Conservation (phyloP, 805 yeast genomes). For the Debaryomyces prosopidis region DNA sequence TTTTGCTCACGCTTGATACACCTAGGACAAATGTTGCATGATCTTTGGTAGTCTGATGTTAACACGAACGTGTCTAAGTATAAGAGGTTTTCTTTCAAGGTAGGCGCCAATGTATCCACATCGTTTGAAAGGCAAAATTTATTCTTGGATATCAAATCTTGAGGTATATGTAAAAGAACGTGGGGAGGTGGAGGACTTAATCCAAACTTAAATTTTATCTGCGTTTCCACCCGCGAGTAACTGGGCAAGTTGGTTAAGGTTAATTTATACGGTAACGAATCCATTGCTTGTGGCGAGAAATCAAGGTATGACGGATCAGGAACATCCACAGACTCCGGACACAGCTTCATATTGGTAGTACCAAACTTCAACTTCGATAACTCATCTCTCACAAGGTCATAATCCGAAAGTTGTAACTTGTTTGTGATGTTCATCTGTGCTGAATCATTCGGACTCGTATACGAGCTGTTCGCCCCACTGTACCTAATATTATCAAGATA, state of each 20-base stretch:
- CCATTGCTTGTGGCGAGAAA: constrained; percentile 36
- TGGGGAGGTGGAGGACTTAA: constrained; percentile 79
- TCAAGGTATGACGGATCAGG: constrained; percentile 37
- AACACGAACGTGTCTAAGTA: constrained; percentile 81
- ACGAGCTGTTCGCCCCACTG: constrained; percentile 4
- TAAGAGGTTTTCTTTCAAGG: constrained; percentile 52
- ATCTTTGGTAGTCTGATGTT: constrained; percentile 46
- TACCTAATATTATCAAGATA: constrained; percentile 18
- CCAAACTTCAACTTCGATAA: constrained; percentile 58
- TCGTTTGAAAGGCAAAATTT: constrained; percentile 66
- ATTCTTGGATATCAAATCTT: constrained; percentile 85
- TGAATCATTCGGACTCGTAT: constrained; percentile 19
- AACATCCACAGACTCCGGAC: constrained; percentile 30
- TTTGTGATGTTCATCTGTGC: background rate
- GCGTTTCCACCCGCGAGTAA: constrained; percentile 92
- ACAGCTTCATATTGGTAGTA: constrained; percentile 35
- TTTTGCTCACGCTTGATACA: constrained; percentile 93
- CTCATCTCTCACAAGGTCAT: constrained; percentile 48
- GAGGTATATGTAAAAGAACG: constrained; percentile 73
- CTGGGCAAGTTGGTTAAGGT: constrained; percentile 66
- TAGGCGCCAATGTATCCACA: constrained; percentile 42
- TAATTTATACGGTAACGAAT: constrained; percentile 48
- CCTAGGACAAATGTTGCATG: constrained; percentile 79
- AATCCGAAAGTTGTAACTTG: constrained; percentile 8
- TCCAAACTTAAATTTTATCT: constrained; percentile 71